Evolutionary conservation across 257 asterid genomes (phyloP).

Genomic region (Perilla frutescens): DNA sequence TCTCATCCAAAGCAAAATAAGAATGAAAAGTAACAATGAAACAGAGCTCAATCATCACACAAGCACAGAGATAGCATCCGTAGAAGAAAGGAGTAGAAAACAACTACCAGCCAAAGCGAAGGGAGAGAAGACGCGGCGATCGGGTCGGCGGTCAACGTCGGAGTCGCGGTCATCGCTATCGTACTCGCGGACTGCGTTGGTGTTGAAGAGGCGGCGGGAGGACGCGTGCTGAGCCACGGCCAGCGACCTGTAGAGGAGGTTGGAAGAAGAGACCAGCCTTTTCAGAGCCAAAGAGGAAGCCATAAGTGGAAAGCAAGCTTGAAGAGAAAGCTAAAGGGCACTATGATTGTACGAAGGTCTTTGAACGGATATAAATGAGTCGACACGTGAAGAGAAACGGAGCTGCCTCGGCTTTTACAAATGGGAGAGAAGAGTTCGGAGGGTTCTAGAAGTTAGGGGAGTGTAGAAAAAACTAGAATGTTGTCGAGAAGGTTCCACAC

Average conservation of each 20-base stretch:
- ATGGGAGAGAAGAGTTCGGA: no score
- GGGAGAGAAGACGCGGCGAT: slow-evolving; percentile 53
- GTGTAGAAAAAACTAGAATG: no score
- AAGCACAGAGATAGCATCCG: neutral
- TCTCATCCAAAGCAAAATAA: no score
- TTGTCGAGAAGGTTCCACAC: no score
- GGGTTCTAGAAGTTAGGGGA: no score
- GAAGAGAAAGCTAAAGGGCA: no score
- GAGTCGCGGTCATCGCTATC: slow-evolving; percentile 50
- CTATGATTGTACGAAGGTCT: no score
- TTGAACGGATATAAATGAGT: no score
- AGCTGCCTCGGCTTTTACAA: no score
- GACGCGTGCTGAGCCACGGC: slow-evolving; percentile 27
- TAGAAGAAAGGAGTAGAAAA: neutral
- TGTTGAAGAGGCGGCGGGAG: slow-evolving; percentile 43
- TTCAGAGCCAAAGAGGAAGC: slow-evolving; percentile 50
- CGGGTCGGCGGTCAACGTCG: slow-evolving; percentile 45
- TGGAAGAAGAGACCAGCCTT: slow-evolving; percentile 41
- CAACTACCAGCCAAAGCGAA: slow-evolving; percentile 52
- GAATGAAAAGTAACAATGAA: no score
- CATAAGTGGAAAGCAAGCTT: slow-evolving; percentile 26
- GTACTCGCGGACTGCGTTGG: slow-evolving; percentile 52
- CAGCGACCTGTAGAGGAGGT: slow-evolving; percentile 37
- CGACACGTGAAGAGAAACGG: no score
- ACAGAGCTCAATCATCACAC: no score